Conservation (phyloP, 805 yeast species). For the Sungouiozyma intestinalis region DNA sequence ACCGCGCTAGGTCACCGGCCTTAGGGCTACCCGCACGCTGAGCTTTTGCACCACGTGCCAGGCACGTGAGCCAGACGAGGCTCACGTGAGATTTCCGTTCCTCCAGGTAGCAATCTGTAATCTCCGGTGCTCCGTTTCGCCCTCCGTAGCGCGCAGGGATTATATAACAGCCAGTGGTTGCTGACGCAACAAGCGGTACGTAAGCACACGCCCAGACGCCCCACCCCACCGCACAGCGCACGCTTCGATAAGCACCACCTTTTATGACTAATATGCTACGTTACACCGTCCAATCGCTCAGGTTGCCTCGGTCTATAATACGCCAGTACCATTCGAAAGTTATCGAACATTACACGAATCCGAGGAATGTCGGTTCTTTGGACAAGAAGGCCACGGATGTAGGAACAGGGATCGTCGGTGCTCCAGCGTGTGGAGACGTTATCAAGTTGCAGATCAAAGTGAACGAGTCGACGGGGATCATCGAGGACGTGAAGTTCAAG, state of each 20-base stretch:
- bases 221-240: too few species aligned
- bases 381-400: constrained; percentile 67
- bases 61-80: too few species aligned
- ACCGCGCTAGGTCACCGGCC: too few species aligned
- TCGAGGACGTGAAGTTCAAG: constrained; percentile 92
- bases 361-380: constrained; percentile 91
- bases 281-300: not conserved
- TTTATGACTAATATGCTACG: not conserved
- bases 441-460: constrained; percentile 96
- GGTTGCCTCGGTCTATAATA: not conserved
- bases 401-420: constrained; percentile 97
- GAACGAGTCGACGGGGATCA: constrained; percentile 78
- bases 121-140: too few species aligned
- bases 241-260: too few species aligned
- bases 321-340: constrained; percentile 74
- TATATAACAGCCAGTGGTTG: not conserved
- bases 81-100: too few species aligned
- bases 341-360: constrained; percentile 91
- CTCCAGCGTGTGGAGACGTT: constrained; percentile 99
- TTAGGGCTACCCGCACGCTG: too few species aligned
- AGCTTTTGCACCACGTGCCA: too few species aligned
- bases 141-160: not conserved
- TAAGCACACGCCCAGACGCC: too few species aligned
- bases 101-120: too few species aligned
- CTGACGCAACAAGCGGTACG: too few species aligned